A percentile compares a stretch with the other conserved stretches of the same genome.
Conservation (phyloP, 176 grass and related monocot species). For the Oryza brachyantha region DNA sequence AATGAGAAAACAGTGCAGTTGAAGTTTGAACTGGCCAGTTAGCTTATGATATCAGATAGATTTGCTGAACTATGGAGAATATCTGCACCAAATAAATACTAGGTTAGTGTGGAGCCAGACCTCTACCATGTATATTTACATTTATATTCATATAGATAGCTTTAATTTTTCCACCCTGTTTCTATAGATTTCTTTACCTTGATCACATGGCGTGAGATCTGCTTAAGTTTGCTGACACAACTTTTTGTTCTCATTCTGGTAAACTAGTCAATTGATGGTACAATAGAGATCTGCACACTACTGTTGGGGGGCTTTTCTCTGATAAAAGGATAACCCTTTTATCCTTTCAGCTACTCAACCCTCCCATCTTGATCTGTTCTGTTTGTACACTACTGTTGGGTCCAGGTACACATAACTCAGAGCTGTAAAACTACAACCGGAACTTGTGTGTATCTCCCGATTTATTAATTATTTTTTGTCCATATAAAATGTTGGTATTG, state of each 20-base stretch:
- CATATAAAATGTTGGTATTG: neutral
- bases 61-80: neutral
- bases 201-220: slow-evolving; percentile 24
- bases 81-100: slow-evolving; percentile 24
- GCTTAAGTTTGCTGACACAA: slow-evolving; percentile 3
- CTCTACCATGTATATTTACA: neutral
- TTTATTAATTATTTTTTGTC: neutral
- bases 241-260: neutral
- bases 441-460: neutral
- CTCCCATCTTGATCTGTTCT: neutral
- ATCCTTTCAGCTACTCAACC: neutral
- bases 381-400: neutral
- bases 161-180: neutral
- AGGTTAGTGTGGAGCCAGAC: neutral
- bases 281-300: slow-evolving; percentile 2
- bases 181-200: neutral
- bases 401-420: neutral
- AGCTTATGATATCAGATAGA: neutral
- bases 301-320: slow-evolving; percentile 30
- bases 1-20: neutral
- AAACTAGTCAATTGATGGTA: slow-evolving; percentile 6
- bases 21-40: neutral
- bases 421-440: neutral
- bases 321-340: neutral
- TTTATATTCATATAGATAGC: too few relatives aligned